A percentile compares a stretch with the other conserved stretches of the same genome.
Evolutionary conservation across 2,329 filamentous ascomycete genomes (phyloP).

Genomic region (Aspergillus melleus): DNA sequence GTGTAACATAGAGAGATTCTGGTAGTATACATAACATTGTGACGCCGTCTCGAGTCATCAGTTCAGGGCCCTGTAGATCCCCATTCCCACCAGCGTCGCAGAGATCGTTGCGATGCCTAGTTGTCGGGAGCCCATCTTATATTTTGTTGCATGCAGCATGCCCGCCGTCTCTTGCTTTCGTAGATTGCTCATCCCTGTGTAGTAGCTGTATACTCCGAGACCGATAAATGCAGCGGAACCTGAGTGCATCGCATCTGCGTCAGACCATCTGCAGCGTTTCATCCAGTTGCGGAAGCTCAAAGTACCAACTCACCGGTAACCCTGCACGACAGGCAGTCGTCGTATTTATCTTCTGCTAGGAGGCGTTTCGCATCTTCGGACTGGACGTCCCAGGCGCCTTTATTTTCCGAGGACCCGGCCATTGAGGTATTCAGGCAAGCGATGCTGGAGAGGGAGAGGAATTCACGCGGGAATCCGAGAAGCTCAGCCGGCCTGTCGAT

Average conservation of each 20-base stretch:
- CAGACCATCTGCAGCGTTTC: conserved; percentile 5
- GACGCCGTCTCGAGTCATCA: conserved; percentile 34
- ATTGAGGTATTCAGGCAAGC: conserved; percentile 29
- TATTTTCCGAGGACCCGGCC: conserved; percentile 46
- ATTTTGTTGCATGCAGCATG: conserved; percentile 66
- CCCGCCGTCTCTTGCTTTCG: conserved; percentile 63
- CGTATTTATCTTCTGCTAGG: conserved; percentile 39
- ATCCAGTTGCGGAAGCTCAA: not conserved
- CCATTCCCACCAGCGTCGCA: conserved; percentile 66
- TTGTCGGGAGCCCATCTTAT: conserved; percentile 70
- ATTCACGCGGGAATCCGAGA: not conserved
- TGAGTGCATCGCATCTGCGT: conserved; percentile 35
- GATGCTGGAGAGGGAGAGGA: not conserved
- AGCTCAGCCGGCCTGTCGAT: not conserved
- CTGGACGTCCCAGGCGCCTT: conserved; percentile 51
- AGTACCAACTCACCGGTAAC: conserved; percentile 61
- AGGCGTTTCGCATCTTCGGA: conserved; percentile 64
- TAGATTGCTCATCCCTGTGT: conserved; percentile 71
- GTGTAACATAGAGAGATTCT: not conserved
- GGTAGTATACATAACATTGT: conserved; percentile 1
- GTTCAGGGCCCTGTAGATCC: conserved; percentile 66
- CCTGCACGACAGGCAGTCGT: conserved; percentile 71
- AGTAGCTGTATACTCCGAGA: conserved; percentile 74
- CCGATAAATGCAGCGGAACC: conserved; percentile 74
- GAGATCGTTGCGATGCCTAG: conserved; percentile 69